Base-by-base conservation (phyloP, 495 filamentous ascomycete species). In the Endocarpon pusillum region DNA sequence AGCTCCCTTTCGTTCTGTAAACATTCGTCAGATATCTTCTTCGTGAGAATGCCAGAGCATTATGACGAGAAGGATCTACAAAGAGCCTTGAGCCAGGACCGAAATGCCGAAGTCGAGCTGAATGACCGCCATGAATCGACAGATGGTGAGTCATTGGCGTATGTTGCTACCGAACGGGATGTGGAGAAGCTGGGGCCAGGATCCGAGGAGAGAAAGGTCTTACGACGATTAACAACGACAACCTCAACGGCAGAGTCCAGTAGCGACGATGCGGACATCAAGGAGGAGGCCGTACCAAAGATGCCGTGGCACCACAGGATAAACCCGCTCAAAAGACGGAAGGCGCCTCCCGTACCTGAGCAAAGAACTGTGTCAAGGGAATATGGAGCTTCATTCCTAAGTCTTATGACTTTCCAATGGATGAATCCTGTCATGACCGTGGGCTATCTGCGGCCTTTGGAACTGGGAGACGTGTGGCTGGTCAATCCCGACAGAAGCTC, bases 371-470 rank as follows among this genome's bases (percentile, higher is more conserved):
- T 59, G 1, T 71, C 61, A 5, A 53, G 47, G 19, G 72, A 77
- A 43, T 55, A 72, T 47, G 49, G 51, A 3, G 72, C 72, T 4
- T 48, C 49, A 3, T 62, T 71, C 27, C 53, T 75, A 30, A 75
- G 69, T 50, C 33, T 54, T 10, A 38, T 71, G 8, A 62, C 58
- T 1, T 77, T 75, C 37, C 72, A 76, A 49, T 77, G 75, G 57
- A 73, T 73, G 49, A 49, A 44, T 12, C 70, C 77, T 2, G 64
- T 81, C 38, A 66, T 68, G 57, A 58, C 28, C 7, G 28, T 52
- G 3, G 87, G 87, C 12, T 96, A 94, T 51, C 69, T 83, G 46
- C 75, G 87, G 7, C 73, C 75, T 9, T 66, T 96, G 4, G 81
- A 94, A 42, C 54, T 74, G 22, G 77, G 77, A 47, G 87, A 96